Percentiles rank a stretch among this genome's conserved stretches.
Evolutionary conservation across 192 early-diverging fungal species (phyloP).

Genomic region (Funneliformis geosporum): DNA sequence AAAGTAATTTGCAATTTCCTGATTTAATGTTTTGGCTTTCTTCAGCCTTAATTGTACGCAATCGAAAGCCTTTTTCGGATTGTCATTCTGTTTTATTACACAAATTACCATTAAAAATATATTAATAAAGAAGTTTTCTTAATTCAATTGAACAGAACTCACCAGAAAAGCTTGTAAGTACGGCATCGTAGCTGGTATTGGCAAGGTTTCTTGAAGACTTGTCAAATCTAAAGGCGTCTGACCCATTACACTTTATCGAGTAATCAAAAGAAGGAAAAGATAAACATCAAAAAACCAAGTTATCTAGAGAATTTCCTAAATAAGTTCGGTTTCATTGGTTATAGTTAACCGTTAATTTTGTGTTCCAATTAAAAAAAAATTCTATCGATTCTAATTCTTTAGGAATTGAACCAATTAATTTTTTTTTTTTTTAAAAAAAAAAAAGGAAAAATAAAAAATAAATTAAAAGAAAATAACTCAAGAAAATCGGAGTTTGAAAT

Average conservation of each 20-base stretch:
- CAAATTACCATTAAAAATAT: background rate
- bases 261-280: background rate
- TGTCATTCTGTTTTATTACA: conserved; percentile 37
- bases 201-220: background rate
- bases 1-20: conserved; percentile 57
- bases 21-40: conserved; percentile 47
- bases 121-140: background rate
- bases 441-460: too few relatives aligned
- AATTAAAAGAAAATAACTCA: too few relatives aligned
- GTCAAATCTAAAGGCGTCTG: background rate
- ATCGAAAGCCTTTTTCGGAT: conserved; percentile 54
- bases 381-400: too few relatives aligned
- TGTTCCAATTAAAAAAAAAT: too few relatives aligned
- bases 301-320: background rate
- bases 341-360: background rate
- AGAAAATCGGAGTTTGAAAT: too few relatives aligned
- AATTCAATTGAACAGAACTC: background rate
- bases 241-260: background rate
- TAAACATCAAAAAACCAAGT: background rate
- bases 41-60: conserved; percentile 50
- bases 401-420: too few relatives aligned
- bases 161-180: conserved; percentile 27
- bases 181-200: background rate
- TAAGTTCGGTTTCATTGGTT: background rate
- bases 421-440: too few relatives aligned